Conservation (phyloP, 192 early-diverging fungal species). For the Rhizophagus sp. region DNA sequence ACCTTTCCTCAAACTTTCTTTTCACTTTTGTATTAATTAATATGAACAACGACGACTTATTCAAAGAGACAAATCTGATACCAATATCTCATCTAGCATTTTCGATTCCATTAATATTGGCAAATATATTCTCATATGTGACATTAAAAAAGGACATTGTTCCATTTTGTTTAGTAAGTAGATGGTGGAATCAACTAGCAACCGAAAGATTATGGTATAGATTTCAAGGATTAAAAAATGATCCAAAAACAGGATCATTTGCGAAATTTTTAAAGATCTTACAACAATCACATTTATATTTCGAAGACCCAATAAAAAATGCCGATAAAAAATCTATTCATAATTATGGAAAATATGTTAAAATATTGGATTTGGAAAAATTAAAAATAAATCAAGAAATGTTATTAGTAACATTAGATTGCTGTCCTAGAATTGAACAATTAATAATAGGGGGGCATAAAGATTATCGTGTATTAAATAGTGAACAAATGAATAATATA, state of each 20-base stretch:
- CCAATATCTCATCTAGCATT: slow-evolving; percentile 17
- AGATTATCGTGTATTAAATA: not conserved
- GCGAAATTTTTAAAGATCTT: slow-evolving; percentile 7
- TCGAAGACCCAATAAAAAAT: not conserved
- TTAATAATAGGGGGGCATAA: not conserved
- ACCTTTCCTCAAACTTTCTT: too few species aligned
- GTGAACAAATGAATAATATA: not conserved
- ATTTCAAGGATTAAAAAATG: slow-evolving; percentile 17
- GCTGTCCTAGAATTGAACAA: slow-evolving; percentile 16
- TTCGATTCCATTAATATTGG: slow-evolving; percentile 10
- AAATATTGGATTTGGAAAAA: slow-evolving; percentile 19
- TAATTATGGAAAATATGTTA: slow-evolving; percentile 16
- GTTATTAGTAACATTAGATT: slow-evolving; percentile 12
- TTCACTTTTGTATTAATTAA: not conserved
- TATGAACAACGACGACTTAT: not conserved
- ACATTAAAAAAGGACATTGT: not conserved
- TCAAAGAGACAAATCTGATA: not conserved
- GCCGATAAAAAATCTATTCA: slow-evolving; percentile 2
- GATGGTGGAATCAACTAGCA: slow-evolving; percentile 26
- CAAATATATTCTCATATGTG: slow-evolving; percentile 8
- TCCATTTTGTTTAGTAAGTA: slow-evolving; percentile 1
- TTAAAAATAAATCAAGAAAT: not conserved
- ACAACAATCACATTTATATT: not conserved
- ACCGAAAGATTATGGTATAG: slow-evolving; percentile 26
- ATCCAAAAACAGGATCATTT: slow-evolving; percentile 2